Evolutionary conservation across 2,329 filamentous ascomycete species (phyloP), one percentile per base, ranked within the genome.

Genomic region (Pseudogymnoascus sp.): DNA sequence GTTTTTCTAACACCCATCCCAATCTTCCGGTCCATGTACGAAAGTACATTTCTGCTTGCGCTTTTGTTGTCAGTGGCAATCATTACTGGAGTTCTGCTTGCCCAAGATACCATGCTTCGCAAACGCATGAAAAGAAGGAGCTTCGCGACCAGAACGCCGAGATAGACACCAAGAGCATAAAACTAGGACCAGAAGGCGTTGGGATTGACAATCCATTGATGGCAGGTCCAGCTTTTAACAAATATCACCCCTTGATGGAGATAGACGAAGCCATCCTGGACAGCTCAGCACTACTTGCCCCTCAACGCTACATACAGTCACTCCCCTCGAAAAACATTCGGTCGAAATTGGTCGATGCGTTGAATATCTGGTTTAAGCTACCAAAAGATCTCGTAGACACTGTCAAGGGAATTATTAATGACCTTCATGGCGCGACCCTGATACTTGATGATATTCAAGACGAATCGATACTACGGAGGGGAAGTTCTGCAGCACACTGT

Each of bases 401-500:
- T 1, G 31, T 57, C 4, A 57, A 57, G 5, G 31, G 15, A 9
- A 7, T 57, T 21, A 35, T 57, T 2, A 15, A 57, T 4, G 31
- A 31, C n/a, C 24, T 57, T 5, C 47, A 57, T 57, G 31, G 17
- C 47, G 47, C 47, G 26, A 10, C 47, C 9, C 24, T 57, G 7
- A 31, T 57, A 1, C 64, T 77, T 3, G 75, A 76, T 58, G 75
- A 78, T 64, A 68, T 78, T 11, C 66, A 77, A 64, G 75, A 77
- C 58, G 60, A 64, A 1, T 75, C 75, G 0, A 31, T 62, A 2
- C 63, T 74, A 0, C 68, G 75, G 1, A 68, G 74, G 2, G 73
- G 72, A 2, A 68, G 66, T n/a, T 73, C 74, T 5, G 63, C 74
- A 0, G 66, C 72, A 0, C 75, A 77, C 60, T 63, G 63, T 1